Percentiles rank a stretch among this genome's conserved stretches.
phyloP scores from a whole-genome alignment of 129 eudicot genomes.

The Scalesia atractyloides region DNA sequence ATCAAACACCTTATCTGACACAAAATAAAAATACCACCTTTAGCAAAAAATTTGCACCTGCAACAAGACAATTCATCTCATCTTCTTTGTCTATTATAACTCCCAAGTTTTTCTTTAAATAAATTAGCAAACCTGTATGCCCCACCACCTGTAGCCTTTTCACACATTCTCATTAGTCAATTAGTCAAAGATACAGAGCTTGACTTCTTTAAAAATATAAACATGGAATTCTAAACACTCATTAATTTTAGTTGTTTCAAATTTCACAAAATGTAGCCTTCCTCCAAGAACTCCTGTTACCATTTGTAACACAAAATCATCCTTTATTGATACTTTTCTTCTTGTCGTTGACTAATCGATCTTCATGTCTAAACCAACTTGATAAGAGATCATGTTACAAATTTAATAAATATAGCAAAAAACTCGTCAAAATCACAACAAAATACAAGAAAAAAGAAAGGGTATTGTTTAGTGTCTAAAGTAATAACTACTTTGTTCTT shows the following conservation, averaged over 20 bases:
- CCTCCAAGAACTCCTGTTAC: constrained; percentile 87
- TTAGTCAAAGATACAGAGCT: constrained; percentile 8
- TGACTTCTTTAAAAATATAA: constrained; percentile 3
- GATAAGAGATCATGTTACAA: constrained; percentile 73
- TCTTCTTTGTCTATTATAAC: constrained; percentile 96
- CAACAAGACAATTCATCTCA: constrained; percentile 93
- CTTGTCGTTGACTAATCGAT: constrained; percentile 57
- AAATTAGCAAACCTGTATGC: constrained; percentile 92
- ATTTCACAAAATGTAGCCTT: constrained; percentile 93
- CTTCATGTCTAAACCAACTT: constrained; percentile 89
- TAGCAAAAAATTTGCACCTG: constrained; percentile 96
- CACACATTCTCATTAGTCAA: constrained; percentile 41
- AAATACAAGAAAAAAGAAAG: background rate
- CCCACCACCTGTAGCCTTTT: constrained; percentile 99
- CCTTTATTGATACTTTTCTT: constrained; percentile 55
- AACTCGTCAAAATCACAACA: constrained; percentile 10
- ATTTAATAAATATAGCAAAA: background rate
- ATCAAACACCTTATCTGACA: background rate
- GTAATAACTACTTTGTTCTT: too few species aligned
- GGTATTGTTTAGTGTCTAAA: background rate
- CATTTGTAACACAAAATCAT: constrained; percentile 68
- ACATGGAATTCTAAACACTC: constrained; percentile 72
- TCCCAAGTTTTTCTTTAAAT: constrained; percentile 90
- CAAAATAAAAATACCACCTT: constrained; percentile 54
- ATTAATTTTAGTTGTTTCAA: constrained; percentile 82